Conservation (phyloP, 176 grass and related monocot genomes). For the Carex littledalei region DNA sequence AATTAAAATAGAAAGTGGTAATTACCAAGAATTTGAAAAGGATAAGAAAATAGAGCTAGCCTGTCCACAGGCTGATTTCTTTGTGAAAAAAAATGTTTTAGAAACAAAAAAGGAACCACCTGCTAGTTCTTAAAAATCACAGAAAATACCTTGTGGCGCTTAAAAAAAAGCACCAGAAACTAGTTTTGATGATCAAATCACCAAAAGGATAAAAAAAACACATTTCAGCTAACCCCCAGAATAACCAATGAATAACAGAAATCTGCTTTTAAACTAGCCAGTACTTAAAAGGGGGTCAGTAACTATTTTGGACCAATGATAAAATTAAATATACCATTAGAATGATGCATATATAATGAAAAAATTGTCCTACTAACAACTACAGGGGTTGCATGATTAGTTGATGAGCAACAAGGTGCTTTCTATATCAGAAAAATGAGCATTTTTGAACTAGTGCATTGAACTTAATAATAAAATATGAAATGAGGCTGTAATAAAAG, state of each 20-base stretch:
- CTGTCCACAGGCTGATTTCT: neutral
- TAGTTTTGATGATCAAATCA: neutral
- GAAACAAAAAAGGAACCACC: neutral
- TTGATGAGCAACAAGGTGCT: neutral
- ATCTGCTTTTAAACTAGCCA: neutral
- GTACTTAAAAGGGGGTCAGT: neutral
- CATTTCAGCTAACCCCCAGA: neutral
- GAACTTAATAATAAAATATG: neutral
- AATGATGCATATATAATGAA: neutral
- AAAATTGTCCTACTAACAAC: neutral
- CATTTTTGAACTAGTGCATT: neutral
- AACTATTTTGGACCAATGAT: neutral
- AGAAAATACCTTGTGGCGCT: neutral
- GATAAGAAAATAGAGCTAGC: constrained; percentile 9
- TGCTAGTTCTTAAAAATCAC: neutral
- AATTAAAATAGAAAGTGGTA: neutral
- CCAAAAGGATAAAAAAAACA: neutral
- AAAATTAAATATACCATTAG: neutral
- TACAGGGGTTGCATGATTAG: neutral
- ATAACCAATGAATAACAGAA: neutral
- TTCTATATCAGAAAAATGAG: neutral
- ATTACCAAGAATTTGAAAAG: neutral
- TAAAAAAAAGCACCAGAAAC: neutral
- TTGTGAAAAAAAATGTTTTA: neutral
- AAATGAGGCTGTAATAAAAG: neutral